Percentiles rank a stretch among this genome's conserved stretches.
Evolutionary conservation across 2,329 filamentous ascomycete species (phyloP).

Genomic region (Aspergillus ruber): DNA sequence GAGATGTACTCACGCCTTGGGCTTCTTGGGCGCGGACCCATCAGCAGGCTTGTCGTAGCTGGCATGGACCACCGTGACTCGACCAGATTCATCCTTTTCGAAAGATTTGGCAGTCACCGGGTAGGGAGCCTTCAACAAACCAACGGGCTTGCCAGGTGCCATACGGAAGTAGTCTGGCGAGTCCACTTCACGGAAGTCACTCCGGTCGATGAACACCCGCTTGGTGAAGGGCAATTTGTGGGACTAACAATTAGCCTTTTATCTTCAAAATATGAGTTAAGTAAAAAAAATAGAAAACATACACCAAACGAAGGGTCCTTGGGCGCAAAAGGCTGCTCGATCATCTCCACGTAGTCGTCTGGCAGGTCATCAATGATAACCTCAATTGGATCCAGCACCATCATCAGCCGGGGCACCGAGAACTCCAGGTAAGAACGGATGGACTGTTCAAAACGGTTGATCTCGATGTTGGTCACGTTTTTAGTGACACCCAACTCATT

Average conservation of each 20-base stretch:
- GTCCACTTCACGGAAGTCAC: slow-evolving; percentile 68
- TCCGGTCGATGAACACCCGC: slow-evolving; percentile 77
- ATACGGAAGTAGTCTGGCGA: slow-evolving; percentile 71
- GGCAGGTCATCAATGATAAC: slow-evolving; percentile 74
- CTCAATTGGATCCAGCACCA: slow-evolving; percentile 78
- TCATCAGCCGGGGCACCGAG: slow-evolving; percentile 81
- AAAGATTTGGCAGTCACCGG: slow-evolving; percentile 64
- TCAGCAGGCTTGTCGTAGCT: slow-evolving; percentile 62
- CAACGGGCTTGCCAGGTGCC: slow-evolving; percentile 66
- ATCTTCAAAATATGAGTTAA: not conserved
- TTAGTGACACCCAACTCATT: slow-evolving; percentile 90
- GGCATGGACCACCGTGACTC: slow-evolving; percentile 61
- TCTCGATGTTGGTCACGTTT: slow-evolving; percentile 69
- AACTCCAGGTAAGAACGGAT: slow-evolving; percentile 81
- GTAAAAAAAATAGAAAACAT: slow-evolving; percentile 2
- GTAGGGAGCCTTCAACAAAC: slow-evolving; percentile 64
- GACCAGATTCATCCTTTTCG: slow-evolving; percentile 58
- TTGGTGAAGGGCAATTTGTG: slow-evolving; percentile 62
- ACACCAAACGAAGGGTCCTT: slow-evolving; percentile 58
- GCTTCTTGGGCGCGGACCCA: slow-evolving; percentile 53
- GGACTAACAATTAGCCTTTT: slow-evolving; percentile 15
- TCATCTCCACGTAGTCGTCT: slow-evolving; percentile 58
- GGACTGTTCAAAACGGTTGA: slow-evolving; percentile 74
- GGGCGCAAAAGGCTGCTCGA: slow-evolving; percentile 69
- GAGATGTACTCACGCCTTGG: slow-evolving; percentile 58